phyloP scores from a whole-genome alignment of 805 yeast species.

The Candida maltosa region DNA sequence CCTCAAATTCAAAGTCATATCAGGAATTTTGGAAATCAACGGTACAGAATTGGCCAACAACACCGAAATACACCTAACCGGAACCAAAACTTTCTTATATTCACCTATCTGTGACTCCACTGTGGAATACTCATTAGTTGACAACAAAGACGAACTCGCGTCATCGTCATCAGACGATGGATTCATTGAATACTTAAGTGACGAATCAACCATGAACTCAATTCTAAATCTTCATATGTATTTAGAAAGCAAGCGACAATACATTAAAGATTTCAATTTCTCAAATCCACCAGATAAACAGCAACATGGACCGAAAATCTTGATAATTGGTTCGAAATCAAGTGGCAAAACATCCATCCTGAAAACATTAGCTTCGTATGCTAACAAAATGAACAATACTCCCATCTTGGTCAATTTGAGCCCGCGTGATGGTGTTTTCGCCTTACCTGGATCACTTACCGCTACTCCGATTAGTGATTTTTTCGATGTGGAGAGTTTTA shows the following conservation, averaged over 20 bases:
- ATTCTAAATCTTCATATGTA: conserved; percentile 73
- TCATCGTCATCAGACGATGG: conserved; percentile 25
- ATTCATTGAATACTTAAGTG: conserved; percentile 61
- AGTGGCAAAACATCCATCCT: conserved; percentile 79
- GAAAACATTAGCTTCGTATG: conserved; percentile 71
- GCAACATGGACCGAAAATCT: conserved; percentile 48
- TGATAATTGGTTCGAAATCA: conserved; percentile 69
- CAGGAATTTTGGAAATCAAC: conserved; percentile 84
- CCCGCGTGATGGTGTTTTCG: conserved; percentile 66
- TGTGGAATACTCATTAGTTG: conserved; percentile 4
- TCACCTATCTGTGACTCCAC: conserved; percentile 54
- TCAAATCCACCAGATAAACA: conserved; percentile 9
- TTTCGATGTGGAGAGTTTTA: conserved; percentile 66
- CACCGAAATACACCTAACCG: conserved; percentile 41
- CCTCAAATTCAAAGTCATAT: conserved; percentile 47
- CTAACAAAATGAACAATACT: conserved; percentile 59
- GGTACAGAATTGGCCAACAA: conserved; percentile 89
- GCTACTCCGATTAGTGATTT: conserved; percentile 83
- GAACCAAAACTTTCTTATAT: conserved; percentile 35
- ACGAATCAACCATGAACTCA: conserved; percentile 64
- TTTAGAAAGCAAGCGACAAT: conserved; percentile 52
- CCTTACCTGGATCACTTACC: conserved; percentile 79
- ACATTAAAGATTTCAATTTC: conserved; percentile 19
- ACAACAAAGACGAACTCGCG: conserved; percentile 5
- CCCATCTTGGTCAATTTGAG: conserved; percentile 80